Evolutionary conservation across 129 eudicot species (phyloP), one percentile per base, ranked within the genome.

Genomic region (Cynara cardunculus): DNA sequence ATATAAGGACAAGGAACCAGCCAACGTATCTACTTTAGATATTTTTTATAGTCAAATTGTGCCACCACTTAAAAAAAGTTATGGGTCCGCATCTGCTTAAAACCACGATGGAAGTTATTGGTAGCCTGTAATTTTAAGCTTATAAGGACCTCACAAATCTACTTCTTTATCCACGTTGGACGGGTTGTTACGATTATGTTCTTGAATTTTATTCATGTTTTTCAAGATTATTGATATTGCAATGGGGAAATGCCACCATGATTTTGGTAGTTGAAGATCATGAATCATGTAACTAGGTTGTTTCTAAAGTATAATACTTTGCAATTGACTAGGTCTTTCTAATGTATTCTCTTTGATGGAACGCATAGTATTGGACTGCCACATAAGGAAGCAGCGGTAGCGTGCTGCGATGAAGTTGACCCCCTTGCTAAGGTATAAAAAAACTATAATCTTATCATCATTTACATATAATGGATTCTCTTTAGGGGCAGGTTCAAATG

Each of bases 361-460:
- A 78, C 82, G 19, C 75, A 80, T 81, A 93, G 98, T 81, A 88
- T 89, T 66, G 93, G 94, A 72, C 85, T 93, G 70, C 98, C 98
- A 19, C 96, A 93, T 62, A 93, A 93, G 87, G 96, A 88, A 85
- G 84, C 92, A 59, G 98, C 92, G n/a, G 85, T 87, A 25, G 71
- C 82, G 44, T 93, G 94, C 69, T 93, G 96, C 35, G 94, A 93
- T 88, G 98, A 93, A 85, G 98, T 93, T 19, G 79, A 93, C 79
- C 96, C 92, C 13, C 94, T 91, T 65, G 98, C 97, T 41, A 90
- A 87, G 92, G 98, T 92, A 69, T 69, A 80, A 74, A 41, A 62
- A 74, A 56, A 53, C 21, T 14, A 44, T 44, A 68, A 30, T 31
- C 39, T n/a, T n/a, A n/a, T n/a, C n/a, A n/a, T n/a, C 31, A 28